phyloP scores from a whole-genome alignment of 2,329 filamentous ascomycete genomes.

The Aspergillus amoenus region DNA sequence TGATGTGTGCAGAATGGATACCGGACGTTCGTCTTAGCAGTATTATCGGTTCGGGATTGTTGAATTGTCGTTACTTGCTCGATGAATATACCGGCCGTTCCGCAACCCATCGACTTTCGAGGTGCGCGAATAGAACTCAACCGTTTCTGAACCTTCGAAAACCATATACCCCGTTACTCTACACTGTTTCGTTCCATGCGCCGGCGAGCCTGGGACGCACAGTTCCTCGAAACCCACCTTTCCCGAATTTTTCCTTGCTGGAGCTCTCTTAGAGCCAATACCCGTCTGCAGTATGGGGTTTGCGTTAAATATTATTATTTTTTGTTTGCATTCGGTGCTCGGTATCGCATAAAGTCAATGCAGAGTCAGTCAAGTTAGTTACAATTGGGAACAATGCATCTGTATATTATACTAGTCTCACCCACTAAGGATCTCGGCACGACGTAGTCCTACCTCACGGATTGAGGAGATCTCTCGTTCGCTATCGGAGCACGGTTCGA shows the following conservation, averaged over 20 bases:
- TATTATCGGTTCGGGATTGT: background rate
- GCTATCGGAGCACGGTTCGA: too few relatives aligned
- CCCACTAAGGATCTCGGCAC: background rate
- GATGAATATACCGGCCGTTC: background rate
- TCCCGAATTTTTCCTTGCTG: conserved; percentile 12
- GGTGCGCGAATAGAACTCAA: conserved; percentile 2
- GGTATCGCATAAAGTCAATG: conserved; percentile 11
- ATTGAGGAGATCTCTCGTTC: background rate
- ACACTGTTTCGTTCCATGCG: conserved; percentile 15
- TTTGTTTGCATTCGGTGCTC: conserved; percentile 10
- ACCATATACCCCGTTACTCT: conserved; percentile 25
- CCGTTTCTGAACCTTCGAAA: conserved; percentile 19
- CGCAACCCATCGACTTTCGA: conserved; percentile 1
- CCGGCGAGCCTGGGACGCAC: conserved; percentile 11
- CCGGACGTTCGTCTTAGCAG: conserved; percentile 4
- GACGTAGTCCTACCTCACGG: background rate
- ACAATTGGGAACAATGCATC: conserved; percentile 12
- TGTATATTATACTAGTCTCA: conserved; percentile 7
- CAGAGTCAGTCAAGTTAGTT: conserved; percentile 9
- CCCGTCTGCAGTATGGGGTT: conserved; percentile 32
- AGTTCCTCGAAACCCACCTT: background rate
- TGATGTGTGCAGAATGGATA: background rate
- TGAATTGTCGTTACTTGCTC: conserved; percentile 2
- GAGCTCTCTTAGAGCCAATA: conserved; percentile 21
- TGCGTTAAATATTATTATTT: background rate